Base-by-base conservation (phyloP, 2,329 filamentous ascomycete species). In the Aspergillus pseudotamarii region DNA sequence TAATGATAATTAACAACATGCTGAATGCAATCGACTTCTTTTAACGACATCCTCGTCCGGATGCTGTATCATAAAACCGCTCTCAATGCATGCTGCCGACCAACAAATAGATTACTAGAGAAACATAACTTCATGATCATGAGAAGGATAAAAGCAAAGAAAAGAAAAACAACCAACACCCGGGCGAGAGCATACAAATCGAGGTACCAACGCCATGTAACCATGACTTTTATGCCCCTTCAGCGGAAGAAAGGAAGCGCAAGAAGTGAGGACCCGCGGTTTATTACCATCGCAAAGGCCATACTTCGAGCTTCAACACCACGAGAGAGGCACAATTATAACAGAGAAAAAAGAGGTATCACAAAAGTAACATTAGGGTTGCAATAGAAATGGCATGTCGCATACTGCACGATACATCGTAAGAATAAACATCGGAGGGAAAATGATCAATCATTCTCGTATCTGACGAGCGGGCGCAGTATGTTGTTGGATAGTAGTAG, bases 271-370 rank as follows among this genome's bases (percentile, higher is more conserved):
- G 28, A 23, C 61, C 66, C 69, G 75, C 75, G 75, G 75, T 77
- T 77, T 77, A 77, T 76, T 65, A 64, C 66, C 75, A 71, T 77
- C 75, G 75, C 75, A 72, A 70, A 73, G 64, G 63, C 45, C 55
- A 60, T 61, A 56, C 57, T 59, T 66, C 36, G 34, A 65, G 60
- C 66, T 58, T 57, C 57, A 38, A 58, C n/a, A 60, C 12, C 50
- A 53, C 12, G 51, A 54, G 8, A 12, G 21, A 21, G 51, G n/a
- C 41, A 58, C 48, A 46, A 56, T 32, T 21, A 56, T 43, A 51
- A 51, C 8, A 48, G 36, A 63, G 21, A 23, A 28, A 46, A 51
- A 46, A 51, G 19, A 58, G 28, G 53, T 64, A 66, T 60, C 53
- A 57, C 51, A 38, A 41, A 36, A 26, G 21, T 38, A n/a, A 55